Evolutionary conservation across 768 basidiomycete genomes (phyloP).

Genomic region (Strobilomyces dryophilus): DNA sequence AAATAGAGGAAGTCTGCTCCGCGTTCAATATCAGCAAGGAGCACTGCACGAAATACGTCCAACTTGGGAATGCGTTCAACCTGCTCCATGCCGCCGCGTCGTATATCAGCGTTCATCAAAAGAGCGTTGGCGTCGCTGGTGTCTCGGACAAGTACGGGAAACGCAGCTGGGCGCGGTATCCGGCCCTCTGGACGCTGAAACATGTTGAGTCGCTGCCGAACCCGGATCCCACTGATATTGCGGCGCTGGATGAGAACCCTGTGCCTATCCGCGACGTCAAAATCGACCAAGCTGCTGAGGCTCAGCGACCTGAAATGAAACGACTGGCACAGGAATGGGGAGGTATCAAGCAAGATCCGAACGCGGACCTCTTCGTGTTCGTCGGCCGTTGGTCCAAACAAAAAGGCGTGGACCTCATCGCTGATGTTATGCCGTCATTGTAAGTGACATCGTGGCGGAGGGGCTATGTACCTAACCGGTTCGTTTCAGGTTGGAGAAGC

Average conservation of each 20-base stretch:
- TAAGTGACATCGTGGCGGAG: conserved; percentile 36
- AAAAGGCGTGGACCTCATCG: conserved; percentile 96
- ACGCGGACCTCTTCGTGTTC: conserved; percentile 90
- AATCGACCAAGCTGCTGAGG: conserved; percentile 78
- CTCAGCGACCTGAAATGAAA: conserved; percentile 87
- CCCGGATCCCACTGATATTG: conserved; percentile 93
- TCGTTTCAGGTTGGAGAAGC: conserved; percentile 68
- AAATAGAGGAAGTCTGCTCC: conserved; percentile 98
- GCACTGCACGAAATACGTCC: conserved; percentile 93
- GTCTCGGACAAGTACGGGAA: conserved; percentile 98
- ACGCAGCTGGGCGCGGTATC: conserved; percentile 94
- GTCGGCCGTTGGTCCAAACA: conserved; percentile 98
- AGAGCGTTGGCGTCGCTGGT: conserved; percentile 90
- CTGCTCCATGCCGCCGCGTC: conserved; percentile 89
- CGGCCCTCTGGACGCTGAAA: conserved; percentile 92
- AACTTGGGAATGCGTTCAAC: conserved; percentile 98
- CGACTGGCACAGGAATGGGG: conserved; percentile 96
- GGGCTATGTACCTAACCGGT: neutral
- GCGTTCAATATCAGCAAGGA: conserved; percentile 98
- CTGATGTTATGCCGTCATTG: conserved; percentile 90
- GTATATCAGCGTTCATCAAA: conserved; percentile 90
- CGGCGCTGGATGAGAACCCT: conserved; percentile 81
- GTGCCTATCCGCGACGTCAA: conserved; percentile 65
- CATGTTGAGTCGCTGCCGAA: conserved; percentile 95
- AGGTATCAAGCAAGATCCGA: conserved; percentile 84